Conservation (phyloP, 2,329 filamentous ascomycete species). For the Paradendryphiella salina region DNA sequence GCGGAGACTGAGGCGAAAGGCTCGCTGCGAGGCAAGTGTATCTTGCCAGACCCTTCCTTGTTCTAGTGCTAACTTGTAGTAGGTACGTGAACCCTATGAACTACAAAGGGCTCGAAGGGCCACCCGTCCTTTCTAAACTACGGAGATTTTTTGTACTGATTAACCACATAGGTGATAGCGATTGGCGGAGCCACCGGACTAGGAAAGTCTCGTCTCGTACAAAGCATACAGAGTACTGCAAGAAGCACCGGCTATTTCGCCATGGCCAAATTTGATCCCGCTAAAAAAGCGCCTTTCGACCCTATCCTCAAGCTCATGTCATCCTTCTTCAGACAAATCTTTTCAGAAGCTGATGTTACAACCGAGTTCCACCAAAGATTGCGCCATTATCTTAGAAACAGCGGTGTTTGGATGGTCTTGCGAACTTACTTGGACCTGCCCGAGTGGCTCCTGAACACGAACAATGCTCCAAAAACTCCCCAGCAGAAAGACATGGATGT, state of each 20-base stretch:
- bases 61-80: background rate
- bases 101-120: no score
- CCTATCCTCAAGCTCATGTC: constrained; percentile 64
- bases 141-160: background rate
- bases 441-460: constrained; percentile 62
- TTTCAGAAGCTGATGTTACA: constrained; percentile 64
- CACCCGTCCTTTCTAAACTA: background rate
- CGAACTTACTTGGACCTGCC: constrained; percentile 63
- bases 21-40: constrained; percentile 56
- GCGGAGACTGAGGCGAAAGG: constrained; percentile 53
- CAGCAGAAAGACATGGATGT: constrained; percentile 31
- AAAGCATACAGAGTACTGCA: constrained; percentile 60
- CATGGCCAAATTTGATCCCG: constrained; percentile 62
- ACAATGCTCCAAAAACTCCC: constrained; percentile 26
- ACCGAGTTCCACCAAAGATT: constrained; percentile 65
- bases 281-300: constrained; percentile 63
- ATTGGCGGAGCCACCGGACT: constrained; percentile 61
- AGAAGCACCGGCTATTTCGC: constrained; percentile 64
- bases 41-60: no score
- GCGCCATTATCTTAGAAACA: constrained; percentile 57
- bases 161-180: constrained; percentile 51
- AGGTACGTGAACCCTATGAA: background rate
- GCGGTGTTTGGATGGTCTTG: constrained; percentile 59
- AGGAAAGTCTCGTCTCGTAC: constrained; percentile 64
- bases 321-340: constrained; percentile 65